Percentiles rank a stretch among this genome's conserved stretches.
Evolutionary conservation across 1,284 basidiomycete species (phyloP).

Genomic region (Boletus sp.): DNA sequence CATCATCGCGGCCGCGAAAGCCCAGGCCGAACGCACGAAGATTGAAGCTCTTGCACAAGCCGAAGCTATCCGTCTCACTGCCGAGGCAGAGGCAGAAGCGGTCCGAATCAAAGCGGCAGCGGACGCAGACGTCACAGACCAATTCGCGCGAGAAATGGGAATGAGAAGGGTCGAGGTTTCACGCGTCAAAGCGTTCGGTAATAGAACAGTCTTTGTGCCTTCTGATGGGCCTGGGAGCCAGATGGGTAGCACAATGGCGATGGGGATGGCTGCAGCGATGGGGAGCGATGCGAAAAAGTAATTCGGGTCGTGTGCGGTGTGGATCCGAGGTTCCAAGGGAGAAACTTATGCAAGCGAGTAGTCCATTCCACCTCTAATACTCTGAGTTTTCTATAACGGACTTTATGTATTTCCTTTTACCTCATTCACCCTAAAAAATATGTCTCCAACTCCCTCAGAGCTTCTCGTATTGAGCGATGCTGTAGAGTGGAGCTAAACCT

Average conservation of each 20-base stretch:
- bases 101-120: slow-evolving; percentile 65
- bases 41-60: slow-evolving; percentile 77
- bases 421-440: too few species aligned
- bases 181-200: slow-evolving; percentile 66
- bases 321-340: too few species aligned
- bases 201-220: slow-evolving; percentile 73
- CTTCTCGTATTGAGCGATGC: too few species aligned
- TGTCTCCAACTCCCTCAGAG: too few species aligned
- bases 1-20: slow-evolving; percentile 73
- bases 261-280: slow-evolving; percentile 68
- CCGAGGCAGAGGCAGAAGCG: slow-evolving; percentile 74
- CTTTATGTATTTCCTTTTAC: not conserved
- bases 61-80: slow-evolving; percentile 69
- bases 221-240: slow-evolving; percentile 58
- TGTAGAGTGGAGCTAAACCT: not conserved
- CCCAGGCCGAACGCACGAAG: slow-evolving; percentile 67
- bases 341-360: too few species aligned
- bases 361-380: too few species aligned
- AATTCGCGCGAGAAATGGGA: slow-evolving; percentile 77
- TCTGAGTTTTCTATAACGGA: not conserved
- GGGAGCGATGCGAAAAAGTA: slow-evolving; percentile 45
- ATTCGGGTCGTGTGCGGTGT: too few species aligned
- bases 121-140: slow-evolving; percentile 60
- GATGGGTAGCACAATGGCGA: slow-evolving; percentile 61
- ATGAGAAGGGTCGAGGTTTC: slow-evolving; percentile 65